Conservation (phyloP, 768 basidiomycete species). For the Cystofilobasidium bisporidii region DNA sequence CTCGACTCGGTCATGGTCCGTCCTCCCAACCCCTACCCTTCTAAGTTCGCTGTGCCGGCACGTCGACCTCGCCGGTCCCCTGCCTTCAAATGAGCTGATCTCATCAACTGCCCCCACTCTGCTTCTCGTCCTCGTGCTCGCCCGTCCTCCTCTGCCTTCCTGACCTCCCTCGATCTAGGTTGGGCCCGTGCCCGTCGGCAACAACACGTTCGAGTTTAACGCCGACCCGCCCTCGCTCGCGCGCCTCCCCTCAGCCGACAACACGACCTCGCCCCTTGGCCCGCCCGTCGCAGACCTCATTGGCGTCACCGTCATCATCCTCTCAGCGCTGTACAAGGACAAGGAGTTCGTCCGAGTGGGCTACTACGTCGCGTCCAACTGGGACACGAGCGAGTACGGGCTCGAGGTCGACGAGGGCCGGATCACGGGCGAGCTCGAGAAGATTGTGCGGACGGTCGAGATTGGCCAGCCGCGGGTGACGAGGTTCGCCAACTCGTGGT, state of each 20-base stretch:
- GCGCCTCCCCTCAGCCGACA: conserved; percentile 58
- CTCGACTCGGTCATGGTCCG: conserved; percentile 79
- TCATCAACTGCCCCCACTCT: too few relatives aligned
- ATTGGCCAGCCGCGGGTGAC: conserved; percentile 89
- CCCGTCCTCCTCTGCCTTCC: too few relatives aligned
- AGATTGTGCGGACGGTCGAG: conserved; percentile 69
- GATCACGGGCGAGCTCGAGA: conserved; percentile 64
- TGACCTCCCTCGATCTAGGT: conserved; percentile 44
- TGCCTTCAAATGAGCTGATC: too few relatives aligned
- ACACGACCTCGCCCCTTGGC: conserved; percentile 69
- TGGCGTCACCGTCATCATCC: conserved; percentile 91
- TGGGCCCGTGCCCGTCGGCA: conserved; percentile 89
- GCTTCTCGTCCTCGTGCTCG: not conserved
- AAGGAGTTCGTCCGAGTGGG: conserved; percentile 99
- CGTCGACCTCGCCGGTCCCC: not conserved
- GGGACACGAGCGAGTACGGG: conserved; percentile 69
- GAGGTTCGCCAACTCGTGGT: conserved; percentile 47
- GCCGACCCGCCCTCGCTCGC: conserved; percentile 71
- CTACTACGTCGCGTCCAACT: conserved; percentile 98
- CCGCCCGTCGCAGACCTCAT: conserved; percentile 64
- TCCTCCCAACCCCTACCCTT: conserved; percentile 19
- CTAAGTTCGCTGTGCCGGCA: not conserved
- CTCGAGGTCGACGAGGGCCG: conserved; percentile 57
- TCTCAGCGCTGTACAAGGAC: conserved; percentile 90
- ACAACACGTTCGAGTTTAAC: conserved; percentile 96